A percentile compares a stretch with the other conserved stretches of the same genome.
Evolutionary conservation across 331 rosid genomes (phyloP).

Genomic region (Ulmus americana): DNA sequence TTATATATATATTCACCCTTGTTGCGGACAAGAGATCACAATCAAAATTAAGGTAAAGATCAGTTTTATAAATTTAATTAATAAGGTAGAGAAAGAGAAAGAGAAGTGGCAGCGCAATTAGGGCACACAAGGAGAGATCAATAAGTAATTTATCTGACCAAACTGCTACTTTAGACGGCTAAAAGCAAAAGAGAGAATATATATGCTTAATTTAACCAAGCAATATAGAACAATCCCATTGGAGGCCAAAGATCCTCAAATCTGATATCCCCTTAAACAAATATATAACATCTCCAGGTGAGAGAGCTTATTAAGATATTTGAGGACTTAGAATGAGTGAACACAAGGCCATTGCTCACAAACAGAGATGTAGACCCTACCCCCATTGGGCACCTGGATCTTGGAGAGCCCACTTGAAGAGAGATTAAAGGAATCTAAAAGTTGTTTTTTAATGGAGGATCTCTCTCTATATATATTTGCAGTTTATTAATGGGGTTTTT

Average conservation of each 20-base stretch:
- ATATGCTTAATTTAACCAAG: constrained; percentile 1
- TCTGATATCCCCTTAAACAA: neutral
- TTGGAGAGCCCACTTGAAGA: constrained; percentile 51
- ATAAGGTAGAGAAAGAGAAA: neutral
- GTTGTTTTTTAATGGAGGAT: constrained; percentile 35
- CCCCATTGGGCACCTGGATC: constrained; percentile 62
- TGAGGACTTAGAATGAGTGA: constrained; percentile 13
- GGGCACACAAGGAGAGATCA: constrained; percentile 27
- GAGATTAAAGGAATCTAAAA: constrained; percentile 40
- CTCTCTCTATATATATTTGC: constrained; percentile 11
- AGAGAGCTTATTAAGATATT: neutral
- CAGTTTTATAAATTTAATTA: neutral
- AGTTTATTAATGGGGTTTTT: constrained; percentile 6
- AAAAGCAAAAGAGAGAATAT: constrained; percentile 25
- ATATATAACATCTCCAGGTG: constrained; percentile 2
- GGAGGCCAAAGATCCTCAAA: constrained; percentile 12
- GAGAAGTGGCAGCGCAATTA: constrained; percentile 27
- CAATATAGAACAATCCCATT: neutral
- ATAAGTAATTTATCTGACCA: neutral
- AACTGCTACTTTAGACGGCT: constrained; percentile 5
- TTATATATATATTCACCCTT: neutral
- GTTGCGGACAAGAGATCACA: neutral
- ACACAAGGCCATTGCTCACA: constrained; percentile 15
- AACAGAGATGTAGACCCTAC: constrained; percentile 29
- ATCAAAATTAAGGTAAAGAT: neutral